phyloP scores from a whole-genome alignment of 805 yeast species.

The Yarrowia sp. region DNA sequence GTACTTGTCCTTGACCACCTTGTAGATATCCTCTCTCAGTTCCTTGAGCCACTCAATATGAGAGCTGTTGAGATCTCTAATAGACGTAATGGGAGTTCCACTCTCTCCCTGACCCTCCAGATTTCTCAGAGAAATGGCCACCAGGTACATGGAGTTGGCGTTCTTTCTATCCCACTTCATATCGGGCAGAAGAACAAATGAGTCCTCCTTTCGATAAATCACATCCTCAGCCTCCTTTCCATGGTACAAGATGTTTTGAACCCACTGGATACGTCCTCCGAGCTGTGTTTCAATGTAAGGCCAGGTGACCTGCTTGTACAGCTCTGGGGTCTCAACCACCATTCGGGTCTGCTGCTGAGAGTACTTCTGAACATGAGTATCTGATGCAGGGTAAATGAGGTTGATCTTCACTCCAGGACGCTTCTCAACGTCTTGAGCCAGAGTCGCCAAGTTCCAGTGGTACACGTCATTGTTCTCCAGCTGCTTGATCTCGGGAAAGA shows the following conservation, averaged over 20 bases:
- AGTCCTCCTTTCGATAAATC: slow-evolving; percentile 61
- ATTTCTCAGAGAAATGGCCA: slow-evolving; percentile 66
- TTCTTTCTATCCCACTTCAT: slow-evolving; percentile 92
- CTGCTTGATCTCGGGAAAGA: slow-evolving; percentile 36
- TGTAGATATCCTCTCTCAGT: slow-evolving; percentile 48
- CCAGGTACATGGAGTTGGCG: slow-evolving; percentile 68
- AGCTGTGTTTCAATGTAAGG: slow-evolving; percentile 78
- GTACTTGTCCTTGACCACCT: slow-evolving; percentile 50
- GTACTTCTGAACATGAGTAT: slow-evolving; percentile 75
- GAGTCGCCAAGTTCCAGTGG: slow-evolving; percentile 66
- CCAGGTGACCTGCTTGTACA: slow-evolving; percentile 57
- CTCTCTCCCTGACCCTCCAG: slow-evolving; percentile 40
- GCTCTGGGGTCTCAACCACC: slow-evolving; percentile 76
- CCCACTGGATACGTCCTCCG: slow-evolving; percentile 86
- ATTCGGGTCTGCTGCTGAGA: slow-evolving; percentile 58
- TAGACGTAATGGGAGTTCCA: slow-evolving; percentile 49
- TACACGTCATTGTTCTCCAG: slow-evolving; percentile 80
- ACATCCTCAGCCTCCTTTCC: slow-evolving; percentile 85
- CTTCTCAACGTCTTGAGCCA: slow-evolving; percentile 45
- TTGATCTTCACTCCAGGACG: slow-evolving; percentile 68
- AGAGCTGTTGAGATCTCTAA: slow-evolving; percentile 65
- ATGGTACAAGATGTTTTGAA: slow-evolving; percentile 71
- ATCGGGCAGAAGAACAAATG: slow-evolving; percentile 79
- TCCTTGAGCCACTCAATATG: slow-evolving; percentile 60
- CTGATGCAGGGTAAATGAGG: slow-evolving; percentile 85